Base-by-base conservation (phyloP, 164 flowering plant genomes). In the Liriodendron chinense region DNA sequence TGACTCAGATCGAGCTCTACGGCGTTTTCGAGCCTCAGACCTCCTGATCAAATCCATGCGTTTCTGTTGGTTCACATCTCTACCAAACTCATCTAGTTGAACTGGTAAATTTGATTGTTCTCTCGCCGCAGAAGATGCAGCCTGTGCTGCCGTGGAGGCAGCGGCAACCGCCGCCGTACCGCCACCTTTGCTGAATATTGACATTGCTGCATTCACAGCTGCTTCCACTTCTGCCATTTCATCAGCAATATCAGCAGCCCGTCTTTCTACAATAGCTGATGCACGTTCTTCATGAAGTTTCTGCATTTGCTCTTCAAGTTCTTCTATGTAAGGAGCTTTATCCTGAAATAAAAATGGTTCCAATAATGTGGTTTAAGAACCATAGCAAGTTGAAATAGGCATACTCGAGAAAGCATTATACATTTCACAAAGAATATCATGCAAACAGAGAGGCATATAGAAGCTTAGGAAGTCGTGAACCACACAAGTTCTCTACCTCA, bases 281-380 rank as follows among this genome's bases (percentile, higher is more conserved):
- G 98, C 98, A 69, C 92, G 97, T 47, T 91, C 85, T 83, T 92
- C 89, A 72, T 89, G 89, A 73, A 94, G 91, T 75, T 91, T 87
- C 84, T 90, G 93, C 94, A 92, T 92, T 81, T 89, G 89, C 62
- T 89, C 97, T 81, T 94, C 99, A 74, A 96, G 92, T 78, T 94
- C 98, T 85, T 96, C 99, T 14, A 96, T 92, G 64, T 71, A 91
- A 75, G 98, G 90, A 78, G 94, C 98, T 83, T 92, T 94, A 83
- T 90, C 77, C 99, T 96, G 87, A 78, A 84, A 83, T 4, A 21
- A 7, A 25, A 20, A 61, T 47, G 18, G 16, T 53, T 16, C 59
- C 59, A 53, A 53, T 13, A 12, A 53, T 34, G 43, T 34, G 18
- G 59, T 53, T 53, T 53, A 53, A 53, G 3, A 53, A 53, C 43